phyloP scores from a whole-genome alignment of 2,329 filamentous ascomycete species.

The Ophiocordyceps camponoti-leonardi region DNA sequence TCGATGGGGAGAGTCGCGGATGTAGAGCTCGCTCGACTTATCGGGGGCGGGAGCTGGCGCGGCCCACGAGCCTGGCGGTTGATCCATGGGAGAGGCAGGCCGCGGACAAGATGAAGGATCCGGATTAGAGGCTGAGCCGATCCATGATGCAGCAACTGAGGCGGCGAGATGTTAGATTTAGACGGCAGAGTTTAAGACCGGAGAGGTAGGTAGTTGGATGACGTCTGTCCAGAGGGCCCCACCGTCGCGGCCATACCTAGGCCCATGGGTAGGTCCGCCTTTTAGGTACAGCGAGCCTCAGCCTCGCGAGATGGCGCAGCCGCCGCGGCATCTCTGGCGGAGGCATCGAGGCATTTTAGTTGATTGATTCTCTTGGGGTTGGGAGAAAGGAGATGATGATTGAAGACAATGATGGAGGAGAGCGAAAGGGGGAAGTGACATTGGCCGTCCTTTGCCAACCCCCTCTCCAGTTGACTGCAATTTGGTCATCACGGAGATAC shows the following conservation, averaged over 20 bases:
- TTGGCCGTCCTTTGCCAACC: too few relatives aligned
- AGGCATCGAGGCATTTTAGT: not conserved
- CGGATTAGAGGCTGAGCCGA: slow-evolving; percentile 1
- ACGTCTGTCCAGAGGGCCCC: not conserved
- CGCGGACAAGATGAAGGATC: not conserved
- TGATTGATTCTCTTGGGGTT: not conserved
- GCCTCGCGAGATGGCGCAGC: not conserved
- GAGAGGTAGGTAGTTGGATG: not conserved
- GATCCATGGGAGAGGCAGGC: slow-evolving; percentile 23
- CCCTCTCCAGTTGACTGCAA: not conserved
- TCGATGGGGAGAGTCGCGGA: slow-evolving; percentile 74
- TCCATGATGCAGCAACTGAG: not conserved
- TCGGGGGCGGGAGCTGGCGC: slow-evolving; percentile 31
- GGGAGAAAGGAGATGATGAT: not conserved
- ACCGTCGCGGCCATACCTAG: not conserved
- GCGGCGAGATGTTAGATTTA: not conserved
- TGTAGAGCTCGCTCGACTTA: slow-evolving; percentile 59
- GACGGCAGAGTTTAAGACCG: not conserved
- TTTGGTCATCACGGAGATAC: not conserved
- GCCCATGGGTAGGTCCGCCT: not conserved
- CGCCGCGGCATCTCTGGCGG: not conserved
- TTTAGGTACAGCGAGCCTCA: not conserved
- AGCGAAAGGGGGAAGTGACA: not conserved
- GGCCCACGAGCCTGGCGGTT: slow-evolving; percentile 24
- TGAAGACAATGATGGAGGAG: not conserved